Base-by-base conservation (phyloP, 2,329 filamentous ascomycete genomes). In the Conoideocrella luteorostrata region DNA sequence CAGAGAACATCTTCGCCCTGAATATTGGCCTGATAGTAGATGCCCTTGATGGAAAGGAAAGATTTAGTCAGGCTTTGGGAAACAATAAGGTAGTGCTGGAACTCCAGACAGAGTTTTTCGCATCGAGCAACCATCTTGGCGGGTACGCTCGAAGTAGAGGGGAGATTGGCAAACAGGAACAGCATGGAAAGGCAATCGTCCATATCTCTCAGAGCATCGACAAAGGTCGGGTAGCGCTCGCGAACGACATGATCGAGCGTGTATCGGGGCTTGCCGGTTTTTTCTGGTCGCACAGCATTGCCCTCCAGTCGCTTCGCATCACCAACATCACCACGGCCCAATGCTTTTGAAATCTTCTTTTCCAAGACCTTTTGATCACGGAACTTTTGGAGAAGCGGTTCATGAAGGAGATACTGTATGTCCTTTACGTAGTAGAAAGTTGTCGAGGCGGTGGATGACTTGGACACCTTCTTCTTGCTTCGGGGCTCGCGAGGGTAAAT, bases 21-120 rank as follows among this genome's bases (percentile, higher is more conserved):
- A 49, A 98, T 94, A 41, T 84, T 96, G 20, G 91, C 93, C 70
- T 97, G 91, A 69, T 97, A 98, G 72, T 98, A 98, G 59, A 98
- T 97, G 49, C 93, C 93, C 75, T 98, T 98, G 69, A 98, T 97
- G 2, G 89, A 95, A 52, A 98, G 71, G 72, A 98, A 98, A 0
- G 90, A 95, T 71, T 96, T 97, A 60, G 88, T 86, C 55, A 98
- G 71, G 56, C 87, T 89, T 68, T 95, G 82, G 33, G 91, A 94
- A 37, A 84, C 79, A 61, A 98, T 98, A 50, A 98, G 77, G 67
- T 95, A 98, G 72, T 97, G 93, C 69, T 97, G 86, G 66, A 98
- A 98, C 70, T 98, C 93, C 64, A 91, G 83, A 57, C 85, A 91
- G 43, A 98, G 72, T 44, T 88, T 83, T 71, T 97, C 90, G 72